Evolutionary conservation across 805 yeast species (phyloP).

Genomic region (Candida sakaeoensis): DNA sequence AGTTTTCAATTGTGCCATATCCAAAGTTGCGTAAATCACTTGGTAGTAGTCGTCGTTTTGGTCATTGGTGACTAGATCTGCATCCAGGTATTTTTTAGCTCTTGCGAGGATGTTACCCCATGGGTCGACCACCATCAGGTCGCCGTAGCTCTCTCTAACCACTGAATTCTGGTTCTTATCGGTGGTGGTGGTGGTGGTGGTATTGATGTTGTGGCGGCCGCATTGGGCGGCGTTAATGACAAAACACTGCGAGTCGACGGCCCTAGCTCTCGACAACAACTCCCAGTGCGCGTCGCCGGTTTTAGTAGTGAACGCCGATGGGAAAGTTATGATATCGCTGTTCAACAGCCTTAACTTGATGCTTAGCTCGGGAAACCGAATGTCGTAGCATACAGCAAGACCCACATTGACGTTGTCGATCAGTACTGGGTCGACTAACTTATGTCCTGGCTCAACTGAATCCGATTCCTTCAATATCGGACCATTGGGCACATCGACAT

Average conservation of each 20-base stretch:
- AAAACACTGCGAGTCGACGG: slow-evolving; percentile 82
- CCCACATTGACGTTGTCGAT: slow-evolving; percentile 48
- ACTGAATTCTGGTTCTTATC: slow-evolving; percentile 13
- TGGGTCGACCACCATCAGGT: slow-evolving; percentile 83
- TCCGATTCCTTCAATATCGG: slow-evolving; percentile 75
- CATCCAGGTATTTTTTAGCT: slow-evolving; percentile 25
- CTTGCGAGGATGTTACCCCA: slow-evolving; percentile 79
- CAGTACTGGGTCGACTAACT: slow-evolving; percentile 48
- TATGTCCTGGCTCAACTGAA: slow-evolving; percentile 76
- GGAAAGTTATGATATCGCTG: slow-evolving; percentile 75
- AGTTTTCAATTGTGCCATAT: slow-evolving; percentile 43
- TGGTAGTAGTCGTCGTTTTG: slow-evolving; percentile 37
- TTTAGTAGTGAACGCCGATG: slow-evolving; percentile 88
- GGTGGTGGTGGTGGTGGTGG: slow-evolving; percentile 14
- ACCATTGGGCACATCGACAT: slow-evolving; percentile 78
- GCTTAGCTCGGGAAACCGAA: slow-evolving; percentile 82
- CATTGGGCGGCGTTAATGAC: slow-evolving; percentile 88
- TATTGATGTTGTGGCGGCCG: slow-evolving; percentile 63
- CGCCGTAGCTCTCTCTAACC: slow-evolving; percentile 78
- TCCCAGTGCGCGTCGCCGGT: slow-evolving; percentile 95
- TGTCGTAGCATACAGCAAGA: slow-evolving; percentile 77
- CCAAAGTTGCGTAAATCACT: slow-evolving; percentile 62
- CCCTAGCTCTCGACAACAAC: slow-evolving; percentile 73
- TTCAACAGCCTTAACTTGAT: slow-evolving; percentile 60
- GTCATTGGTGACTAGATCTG: slow-evolving; percentile 22